A percentile compares a stretch with the other conserved stretches of the same genome.
Conservation (phyloP, 441 rosid genomes). For the Brassica hybrid region DNA sequence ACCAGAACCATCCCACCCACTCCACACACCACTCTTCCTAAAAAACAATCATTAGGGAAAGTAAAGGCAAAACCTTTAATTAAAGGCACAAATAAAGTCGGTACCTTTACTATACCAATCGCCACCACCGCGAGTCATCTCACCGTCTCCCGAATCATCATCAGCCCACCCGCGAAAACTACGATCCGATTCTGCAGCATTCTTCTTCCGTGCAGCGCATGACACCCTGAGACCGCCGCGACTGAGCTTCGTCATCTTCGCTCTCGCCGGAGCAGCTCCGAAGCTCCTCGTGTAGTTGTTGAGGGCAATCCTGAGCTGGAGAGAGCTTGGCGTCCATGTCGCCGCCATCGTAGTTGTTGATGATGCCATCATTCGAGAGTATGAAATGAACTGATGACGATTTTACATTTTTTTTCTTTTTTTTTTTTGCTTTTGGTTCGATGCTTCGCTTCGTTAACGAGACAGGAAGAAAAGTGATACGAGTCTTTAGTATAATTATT, state of each 20-base stretch:
- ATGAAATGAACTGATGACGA: too few species aligned
- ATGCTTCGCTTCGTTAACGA: too few species aligned
- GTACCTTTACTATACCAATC: conserved; percentile 59
- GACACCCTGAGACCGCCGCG: conserved; percentile 30
- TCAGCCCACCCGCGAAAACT: conserved; percentile 70
- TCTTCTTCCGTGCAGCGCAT: conserved; percentile 33
- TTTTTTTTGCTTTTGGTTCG: too few species aligned
- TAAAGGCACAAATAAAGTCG: neutral
- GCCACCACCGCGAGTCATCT: conserved; percentile 45
- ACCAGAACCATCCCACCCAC: conserved; percentile 66
- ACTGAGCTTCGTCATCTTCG: conserved; percentile 42
- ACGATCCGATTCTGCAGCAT: conserved; percentile 42
- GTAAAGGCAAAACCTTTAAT: neutral
- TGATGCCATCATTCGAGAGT: conserved; percentile 46
- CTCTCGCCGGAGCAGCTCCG: conserved; percentile 37
- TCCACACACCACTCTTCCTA: conserved; percentile 75
- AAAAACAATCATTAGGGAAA: conserved; percentile 19
- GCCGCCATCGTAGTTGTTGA: conserved; percentile 28
- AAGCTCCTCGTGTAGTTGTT: conserved; percentile 30
- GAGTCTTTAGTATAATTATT: too few species aligned
- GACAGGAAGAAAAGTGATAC: too few species aligned
- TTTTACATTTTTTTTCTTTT: too few species aligned
- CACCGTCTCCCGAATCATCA: conserved; percentile 50
- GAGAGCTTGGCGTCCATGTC: conserved; percentile 67
- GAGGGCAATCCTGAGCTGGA: conserved; percentile 69